Evolutionary conservation across 805 yeast genomes (phyloP).

Genomic region (Yarrowia porcina): DNA sequence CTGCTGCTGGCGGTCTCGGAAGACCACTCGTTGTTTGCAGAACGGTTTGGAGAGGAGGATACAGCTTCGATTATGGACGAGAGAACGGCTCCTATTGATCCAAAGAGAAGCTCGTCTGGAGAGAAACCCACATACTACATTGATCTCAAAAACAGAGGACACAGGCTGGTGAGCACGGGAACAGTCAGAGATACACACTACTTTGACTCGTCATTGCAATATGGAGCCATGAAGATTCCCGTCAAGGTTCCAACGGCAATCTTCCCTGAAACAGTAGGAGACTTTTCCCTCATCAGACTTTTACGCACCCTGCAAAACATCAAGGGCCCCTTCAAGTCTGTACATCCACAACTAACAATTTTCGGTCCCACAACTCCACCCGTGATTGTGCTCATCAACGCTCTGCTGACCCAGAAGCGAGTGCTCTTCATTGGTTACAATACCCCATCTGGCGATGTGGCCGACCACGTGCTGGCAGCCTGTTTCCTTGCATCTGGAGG

Average conservation of each 20-base stretch:
- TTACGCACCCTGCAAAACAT: constrained; percentile 35
- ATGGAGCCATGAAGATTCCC: constrained; percentile 36
- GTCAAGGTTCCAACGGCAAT: constrained; percentile 37
- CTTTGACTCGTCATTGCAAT: constrained; percentile 35
- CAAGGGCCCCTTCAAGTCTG: constrained; percentile 32
- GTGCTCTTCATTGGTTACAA: constrained; percentile 51
- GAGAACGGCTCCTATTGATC: neutral
- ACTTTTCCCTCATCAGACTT: constrained; percentile 34
- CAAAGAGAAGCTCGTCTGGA: neutral
- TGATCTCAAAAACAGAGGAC: constrained; percentile 33
- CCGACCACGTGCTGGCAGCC: constrained; percentile 49
- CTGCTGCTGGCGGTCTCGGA: constrained; percentile 33
- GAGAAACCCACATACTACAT: constrained; percentile 31
- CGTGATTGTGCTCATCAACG: constrained; percentile 50
- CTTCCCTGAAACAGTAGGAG: constrained; percentile 37
- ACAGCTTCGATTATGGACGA: neutral
- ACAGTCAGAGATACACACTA: constrained; percentile 35
- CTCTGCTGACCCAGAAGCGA: constrained; percentile 52
- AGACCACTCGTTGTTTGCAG: constrained; percentile 33
- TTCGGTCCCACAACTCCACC: constrained; percentile 57
- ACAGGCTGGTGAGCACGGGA: constrained; percentile 28
- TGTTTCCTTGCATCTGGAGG: constrained; percentile 50
- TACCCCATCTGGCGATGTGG: constrained; percentile 49
- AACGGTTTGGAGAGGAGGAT: constrained; percentile 31
- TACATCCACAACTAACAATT: constrained; percentile 49